Base-by-base conservation (phyloP, 805 yeast species). In the Komagataella ulmi region DNA sequence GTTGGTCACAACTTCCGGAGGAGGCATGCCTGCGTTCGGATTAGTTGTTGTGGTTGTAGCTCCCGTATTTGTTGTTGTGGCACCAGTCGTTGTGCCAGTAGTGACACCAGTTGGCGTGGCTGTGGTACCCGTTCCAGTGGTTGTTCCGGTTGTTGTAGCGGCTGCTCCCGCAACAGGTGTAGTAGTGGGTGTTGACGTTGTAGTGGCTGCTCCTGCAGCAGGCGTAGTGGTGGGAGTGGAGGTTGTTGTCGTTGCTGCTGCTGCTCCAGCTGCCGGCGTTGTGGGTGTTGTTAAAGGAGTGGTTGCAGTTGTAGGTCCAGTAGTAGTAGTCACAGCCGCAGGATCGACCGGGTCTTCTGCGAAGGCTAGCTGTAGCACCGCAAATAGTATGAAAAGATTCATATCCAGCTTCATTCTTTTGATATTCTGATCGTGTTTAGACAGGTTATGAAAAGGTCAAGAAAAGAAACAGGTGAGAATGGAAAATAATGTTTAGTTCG, bases 1-100 rank as follows among this genome's bases (percentile, higher is more conserved):
- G 3, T 68, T 57, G 3, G 68, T 53, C 14, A 19, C 55, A 52
- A 24, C 61, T 36, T 14, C 60, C 50, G 4, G 50, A 19, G 12
- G 55, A 19, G n/a, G 56, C 44, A 10, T 30, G 8, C 40, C 40
- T 6, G 57, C 49, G 5, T 49, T 45, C 23, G 55, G 48, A 24
- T 50, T 45, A 14, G 49, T 48, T 6, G 54, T 43, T 12, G 58
- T 46, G 3, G 54, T 46, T 18, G 51, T 8, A 3, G 53, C 23
- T 49, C 44, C 47, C 40, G 3, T 51, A 21, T 49, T 44, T 3
- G 56, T 24, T 10, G 53, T 8, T 8, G 53, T 17, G 6, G 51
- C 40, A 24, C 54, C 12, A 7, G 47, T 47, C 7, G 54, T 21
- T 12, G 56, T 40, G 4, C 36, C 47, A 14, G 55, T 47, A 3